Evolutionary conservation across 306 rosid genomes (phyloP).

Genomic region (Carpinus viminea): DNA sequence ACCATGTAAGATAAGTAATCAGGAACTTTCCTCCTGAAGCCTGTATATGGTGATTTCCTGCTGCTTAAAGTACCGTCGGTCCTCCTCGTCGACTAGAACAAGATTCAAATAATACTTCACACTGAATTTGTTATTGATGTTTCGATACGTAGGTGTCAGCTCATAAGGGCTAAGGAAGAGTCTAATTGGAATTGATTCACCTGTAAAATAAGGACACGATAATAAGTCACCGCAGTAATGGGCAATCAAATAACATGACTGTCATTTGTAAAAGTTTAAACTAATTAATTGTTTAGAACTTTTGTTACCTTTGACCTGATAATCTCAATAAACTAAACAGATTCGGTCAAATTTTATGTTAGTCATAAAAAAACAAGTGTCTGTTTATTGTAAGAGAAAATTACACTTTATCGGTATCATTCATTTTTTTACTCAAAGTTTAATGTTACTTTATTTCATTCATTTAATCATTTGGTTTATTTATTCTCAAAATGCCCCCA

Average conservation of each 20-base stretch:
- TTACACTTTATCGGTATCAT: no score
- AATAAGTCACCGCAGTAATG: constrained; percentile 6
- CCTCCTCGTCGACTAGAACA: constrained; percentile 96
- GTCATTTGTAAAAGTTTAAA: background rate
- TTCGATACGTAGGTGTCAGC: constrained; percentile 91
- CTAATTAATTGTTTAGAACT: background rate
- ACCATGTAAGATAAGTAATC: constrained; percentile 32
- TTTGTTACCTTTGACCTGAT: background rate
- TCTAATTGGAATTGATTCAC: constrained; percentile 98
- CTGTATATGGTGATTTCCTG: constrained; percentile 96
- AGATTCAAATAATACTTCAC: constrained; percentile 96
- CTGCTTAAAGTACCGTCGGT: constrained; percentile 97
- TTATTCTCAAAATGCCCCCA: no score
- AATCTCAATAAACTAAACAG: background rate
- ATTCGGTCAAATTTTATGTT: background rate
- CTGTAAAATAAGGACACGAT: constrained; percentile 43
- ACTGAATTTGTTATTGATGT: constrained; percentile 95
- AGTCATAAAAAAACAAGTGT: no score
- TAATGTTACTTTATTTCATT: no score
- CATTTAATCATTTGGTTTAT: no score
- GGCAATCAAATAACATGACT: background rate
- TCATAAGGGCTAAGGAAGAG: constrained; percentile 98
- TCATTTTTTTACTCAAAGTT: no score
- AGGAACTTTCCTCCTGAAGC: constrained; percentile 77
- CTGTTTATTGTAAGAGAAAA: no score